Base-by-base conservation (phyloP, 2,329 filamentous ascomycete species). In the Fusarium pseudoanthophilum region DNA sequence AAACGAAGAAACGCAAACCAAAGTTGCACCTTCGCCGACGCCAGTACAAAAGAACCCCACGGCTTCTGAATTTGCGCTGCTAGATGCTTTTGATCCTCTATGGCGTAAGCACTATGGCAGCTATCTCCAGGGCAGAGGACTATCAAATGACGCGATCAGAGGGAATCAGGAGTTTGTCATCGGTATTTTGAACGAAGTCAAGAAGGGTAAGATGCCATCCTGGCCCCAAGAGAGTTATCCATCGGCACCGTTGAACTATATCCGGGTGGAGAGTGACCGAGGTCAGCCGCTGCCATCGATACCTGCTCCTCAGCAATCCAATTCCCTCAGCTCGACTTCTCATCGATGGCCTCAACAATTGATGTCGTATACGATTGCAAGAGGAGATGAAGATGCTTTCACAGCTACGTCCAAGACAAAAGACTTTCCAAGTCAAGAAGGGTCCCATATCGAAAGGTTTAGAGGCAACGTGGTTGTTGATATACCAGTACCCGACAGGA, bases 401-500 rank as follows among this genome's bases (percentile, higher is more conserved):
- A 48, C 4, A 21, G 11, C 45, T 5, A 1, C 13, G 14, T 8
- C 13, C 9, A 21, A 0, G 13, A 21, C 20, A 11, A 7, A 21
- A 11, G 45, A 16, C 0, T 4, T 16, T 0, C 3, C 26, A 4
- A 30, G 26, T 8, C 10, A n/a, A 7, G 14, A n/a, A 21, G 14
- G 4, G 1, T 1, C 0, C 20, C 3, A 11, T 16, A n/a, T 48
- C 28, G 4, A 2, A 4, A 49, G 21, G 4, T n/a, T 30, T 0
- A 30, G 7, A 16, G 46, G 46, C 7, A 49, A 49, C 4, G 10
- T 49, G 10, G 20, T 49, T 1, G 3, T 49, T 32, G 28, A 18
- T 32, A 3, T 30, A 16, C 28, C 26, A 13, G 28, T n/a, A n/a
- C 46, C 46, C 0, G 15, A n/a, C 14, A 11, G 20, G 14, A n/a